phyloP scores from a whole-genome alignment of 1,139 yeast species.

The Groenewaldozyma sp. region DNA sequence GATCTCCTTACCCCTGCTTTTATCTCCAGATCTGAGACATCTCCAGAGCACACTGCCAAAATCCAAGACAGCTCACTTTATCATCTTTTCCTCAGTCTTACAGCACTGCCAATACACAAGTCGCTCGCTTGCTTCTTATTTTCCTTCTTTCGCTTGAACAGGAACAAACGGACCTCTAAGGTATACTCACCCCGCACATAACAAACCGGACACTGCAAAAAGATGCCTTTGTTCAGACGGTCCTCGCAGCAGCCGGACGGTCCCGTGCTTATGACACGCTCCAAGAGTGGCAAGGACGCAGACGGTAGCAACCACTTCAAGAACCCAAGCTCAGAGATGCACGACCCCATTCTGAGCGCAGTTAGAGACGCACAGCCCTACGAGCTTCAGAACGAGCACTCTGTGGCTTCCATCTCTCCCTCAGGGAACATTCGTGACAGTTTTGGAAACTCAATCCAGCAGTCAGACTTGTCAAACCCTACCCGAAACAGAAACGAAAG shows the following conservation, averaged over 20 bases:
- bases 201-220: too few relatives aligned
- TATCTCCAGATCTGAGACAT: neutral
- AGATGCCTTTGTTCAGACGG: conserved; percentile 19
- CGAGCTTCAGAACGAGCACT: conserved; percentile 53
- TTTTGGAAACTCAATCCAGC: conserved; percentile 66
- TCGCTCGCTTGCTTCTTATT: too few relatives aligned
- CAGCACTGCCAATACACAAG: too few relatives aligned
- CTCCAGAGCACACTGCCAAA: neutral
- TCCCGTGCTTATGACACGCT: conserved; percentile 12
- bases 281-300: neutral
- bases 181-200: neutral
- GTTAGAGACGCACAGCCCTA: conserved; percentile 95
- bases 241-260: conserved; percentile 12
- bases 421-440: conserved; percentile 53
- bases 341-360: conserved; percentile 84
- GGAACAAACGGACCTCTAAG: too few relatives aligned
- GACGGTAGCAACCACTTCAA: conserved; percentile 11
- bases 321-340: conserved; percentile 36
- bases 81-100: too few relatives aligned
- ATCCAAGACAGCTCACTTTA: neutral
- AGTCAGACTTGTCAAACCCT: conserved; percentile 85
- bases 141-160: too few relatives aligned
- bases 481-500: conserved; percentile 88
- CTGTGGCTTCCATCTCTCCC: conserved; percentile 35
- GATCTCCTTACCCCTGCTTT: too few relatives aligned